Evolutionary conservation across 306 rosid species (phyloP).

Genomic region (Cucurbita pepo): DNA sequence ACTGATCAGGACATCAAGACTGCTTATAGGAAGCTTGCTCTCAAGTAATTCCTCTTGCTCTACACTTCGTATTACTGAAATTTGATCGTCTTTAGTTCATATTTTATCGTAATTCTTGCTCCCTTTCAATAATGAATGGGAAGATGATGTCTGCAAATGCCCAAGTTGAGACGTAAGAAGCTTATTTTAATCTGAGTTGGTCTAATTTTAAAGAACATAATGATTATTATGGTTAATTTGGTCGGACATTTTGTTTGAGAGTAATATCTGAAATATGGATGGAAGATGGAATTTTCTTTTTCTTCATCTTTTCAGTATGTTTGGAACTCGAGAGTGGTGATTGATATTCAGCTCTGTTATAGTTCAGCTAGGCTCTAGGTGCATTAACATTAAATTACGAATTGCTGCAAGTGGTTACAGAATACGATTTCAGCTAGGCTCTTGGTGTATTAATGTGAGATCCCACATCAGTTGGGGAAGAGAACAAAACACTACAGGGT

Average conservation of each 20-base stretch:
- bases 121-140: neutral
- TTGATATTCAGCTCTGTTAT: neutral
- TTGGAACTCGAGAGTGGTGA: neutral
- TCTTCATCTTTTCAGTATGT: neutral
- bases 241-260: neutral
- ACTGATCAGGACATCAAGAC: conserved; percentile 87
- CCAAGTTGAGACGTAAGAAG: neutral
- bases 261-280: neutral
- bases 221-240: neutral
- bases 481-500: no score
- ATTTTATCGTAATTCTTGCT: neutral
- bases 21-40: conserved; percentile 90
- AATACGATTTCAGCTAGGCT: neutral
- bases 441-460: neutral
- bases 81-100: neutral
- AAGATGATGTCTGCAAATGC: neutral
- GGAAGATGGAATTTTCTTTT: neutral
- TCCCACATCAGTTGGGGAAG: no score
- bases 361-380: neutral
- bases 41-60: conserved; percentile 42
- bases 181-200: neutral
- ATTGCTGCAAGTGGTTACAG: neutral
- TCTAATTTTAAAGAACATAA: neutral
- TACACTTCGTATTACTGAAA: neutral
- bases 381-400: neutral